These are phyloP conservation scores for Aspergillus asperescens DNA, from an alignment of 495 filamentous ascomycete genomes.

Conservation along the genomic window DNA sequence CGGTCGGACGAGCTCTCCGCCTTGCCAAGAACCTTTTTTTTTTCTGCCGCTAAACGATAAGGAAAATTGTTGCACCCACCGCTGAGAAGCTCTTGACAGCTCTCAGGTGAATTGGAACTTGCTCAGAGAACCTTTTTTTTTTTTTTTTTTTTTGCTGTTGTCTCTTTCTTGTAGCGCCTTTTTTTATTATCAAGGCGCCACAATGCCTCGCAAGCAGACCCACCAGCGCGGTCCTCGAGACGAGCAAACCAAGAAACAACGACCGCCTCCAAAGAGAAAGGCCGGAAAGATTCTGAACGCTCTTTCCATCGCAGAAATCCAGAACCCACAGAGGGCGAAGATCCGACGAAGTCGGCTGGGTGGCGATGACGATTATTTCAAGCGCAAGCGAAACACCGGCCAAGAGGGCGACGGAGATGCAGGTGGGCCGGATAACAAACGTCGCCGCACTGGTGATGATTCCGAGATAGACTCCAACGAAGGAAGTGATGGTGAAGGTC, in stretches of 20 bases:
- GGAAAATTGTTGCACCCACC: constrained; percentile 25
- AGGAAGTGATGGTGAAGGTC: constrained; percentile 81
- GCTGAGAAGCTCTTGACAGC: constrained; percentile 7
- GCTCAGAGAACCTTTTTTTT: neutral
- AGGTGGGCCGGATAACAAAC: constrained; percentile 44
- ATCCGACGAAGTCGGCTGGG: constrained; percentile 56
- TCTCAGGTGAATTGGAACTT: constrained; percentile 1
- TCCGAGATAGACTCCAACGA: constrained; percentile 42
- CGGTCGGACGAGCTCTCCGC: constrained; percentile 15
- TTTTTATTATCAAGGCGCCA: constrained; percentile 16
- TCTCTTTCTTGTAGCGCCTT: constrained; percentile 5
- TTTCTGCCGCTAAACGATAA: constrained; percentile 18
- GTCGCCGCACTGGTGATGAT: constrained; percentile 34
- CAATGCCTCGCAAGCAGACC: constrained; percentile 66
- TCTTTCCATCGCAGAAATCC: constrained; percentile 71
- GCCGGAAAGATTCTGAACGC: constrained; percentile 67
- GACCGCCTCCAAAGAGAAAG: constrained; percentile 45
- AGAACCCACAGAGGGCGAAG: constrained; percentile 47
- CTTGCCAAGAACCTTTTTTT: constrained; percentile 40
- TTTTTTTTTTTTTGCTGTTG: too few species aligned
- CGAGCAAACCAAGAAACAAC: constrained; percentile 40
- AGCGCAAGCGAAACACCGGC: constrained; percentile 39
- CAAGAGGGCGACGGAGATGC: constrained; percentile 40
- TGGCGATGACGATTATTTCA: constrained; percentile 45
- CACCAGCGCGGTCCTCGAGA: constrained; percentile 45